Percentiles rank a stretch among this genome's conserved stretches.
Evolutionary conservation across 768 basidiomycete species (phyloP).

Genomic region (Mycena latifolia): DNA sequence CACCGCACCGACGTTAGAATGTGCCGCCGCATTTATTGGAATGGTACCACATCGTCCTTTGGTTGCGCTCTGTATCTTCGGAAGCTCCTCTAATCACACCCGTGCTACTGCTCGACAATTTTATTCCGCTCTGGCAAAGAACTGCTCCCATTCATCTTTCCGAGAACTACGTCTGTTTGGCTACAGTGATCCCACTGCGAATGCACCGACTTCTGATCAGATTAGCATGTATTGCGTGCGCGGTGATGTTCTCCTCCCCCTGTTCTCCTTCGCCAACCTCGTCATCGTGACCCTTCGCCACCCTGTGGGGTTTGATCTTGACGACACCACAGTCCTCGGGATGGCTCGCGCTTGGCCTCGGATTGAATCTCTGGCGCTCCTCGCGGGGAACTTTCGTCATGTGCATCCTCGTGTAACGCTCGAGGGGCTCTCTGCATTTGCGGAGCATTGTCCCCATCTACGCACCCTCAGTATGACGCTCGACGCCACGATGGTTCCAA

Average conservation of each 20-base stretch:
- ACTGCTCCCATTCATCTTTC: no score
- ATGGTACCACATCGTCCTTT: no score
- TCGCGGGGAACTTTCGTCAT: background rate
- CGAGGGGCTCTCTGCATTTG: conserved; percentile 1
- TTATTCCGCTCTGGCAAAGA: no score
- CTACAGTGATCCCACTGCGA: no score
- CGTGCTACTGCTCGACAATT: no score
- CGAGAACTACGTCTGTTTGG: no score
- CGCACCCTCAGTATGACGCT: background rate
- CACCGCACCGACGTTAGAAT: no score
- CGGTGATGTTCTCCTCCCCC: background rate
- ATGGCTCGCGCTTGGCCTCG: conserved; percentile 15
- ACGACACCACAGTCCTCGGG: background rate
- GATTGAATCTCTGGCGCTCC: background rate
- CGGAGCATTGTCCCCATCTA: background rate
- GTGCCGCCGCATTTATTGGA: no score
- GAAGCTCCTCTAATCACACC: no score
- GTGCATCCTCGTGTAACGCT: background rate
- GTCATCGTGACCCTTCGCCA: background rate
- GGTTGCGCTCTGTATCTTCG: no score
- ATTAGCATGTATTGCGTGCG: background rate
- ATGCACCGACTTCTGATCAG: no score
- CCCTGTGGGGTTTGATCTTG: conserved; percentile 6
- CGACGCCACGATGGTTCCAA: conserved; percentile 6
- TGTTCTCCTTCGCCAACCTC: conserved; percentile 6